These are phyloP conservation scores for Papiliotrema flavescens DNA, from an alignment of 1,284 basidiomycete species.

Conservation along the genomic window DNA sequence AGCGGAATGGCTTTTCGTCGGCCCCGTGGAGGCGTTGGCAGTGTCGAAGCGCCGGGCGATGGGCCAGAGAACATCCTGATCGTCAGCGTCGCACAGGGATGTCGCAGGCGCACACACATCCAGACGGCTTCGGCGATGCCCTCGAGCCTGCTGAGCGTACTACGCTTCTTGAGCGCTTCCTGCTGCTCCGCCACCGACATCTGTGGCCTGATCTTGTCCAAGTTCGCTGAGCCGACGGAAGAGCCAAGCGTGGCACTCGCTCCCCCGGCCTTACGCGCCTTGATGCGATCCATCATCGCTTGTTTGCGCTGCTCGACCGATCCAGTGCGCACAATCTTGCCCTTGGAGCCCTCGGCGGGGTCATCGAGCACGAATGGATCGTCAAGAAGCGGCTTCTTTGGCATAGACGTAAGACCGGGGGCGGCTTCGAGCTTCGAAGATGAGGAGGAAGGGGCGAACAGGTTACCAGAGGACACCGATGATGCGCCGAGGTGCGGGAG, in stretches of 20 bases:
- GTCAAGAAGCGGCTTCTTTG: constrained; percentile 27
- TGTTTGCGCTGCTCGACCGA: constrained; percentile 39
- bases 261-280: constrained; percentile 33
- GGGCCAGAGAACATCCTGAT: constrained; percentile 43
- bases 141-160: constrained; percentile 46
- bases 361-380: constrained; percentile 35
- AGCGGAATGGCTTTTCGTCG: constrained; percentile 44
- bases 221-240: constrained; percentile 15
- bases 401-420: constrained; percentile 14
- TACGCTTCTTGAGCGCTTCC: constrained; percentile 46
- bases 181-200: constrained; percentile 29
- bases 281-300: constrained; percentile 46
- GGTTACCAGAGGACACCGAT: constrained; percentile 27
- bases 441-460: constrained; percentile 20
- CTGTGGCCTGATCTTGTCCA: constrained; percentile 4
- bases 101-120: constrained; percentile 35
- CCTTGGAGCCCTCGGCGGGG: constrained; percentile 13
- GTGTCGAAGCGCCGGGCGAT: constrained; percentile 19
- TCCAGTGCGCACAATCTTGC: constrained; percentile 25
- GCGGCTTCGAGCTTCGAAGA: constrained; percentile 7
- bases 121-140: constrained; percentile 49
- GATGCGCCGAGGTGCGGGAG: constrained; percentile 35
- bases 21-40: constrained; percentile 29
- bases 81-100: constrained; percentile 2
- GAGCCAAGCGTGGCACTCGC: constrained; percentile 26